Percentiles rank a stretch among this genome's conserved stretches.
These are phyloP conservation scores for Leccinum proliferum DNA, from an alignment of 1,284 basidiomycete species.

Conservation along the genomic window DNA sequence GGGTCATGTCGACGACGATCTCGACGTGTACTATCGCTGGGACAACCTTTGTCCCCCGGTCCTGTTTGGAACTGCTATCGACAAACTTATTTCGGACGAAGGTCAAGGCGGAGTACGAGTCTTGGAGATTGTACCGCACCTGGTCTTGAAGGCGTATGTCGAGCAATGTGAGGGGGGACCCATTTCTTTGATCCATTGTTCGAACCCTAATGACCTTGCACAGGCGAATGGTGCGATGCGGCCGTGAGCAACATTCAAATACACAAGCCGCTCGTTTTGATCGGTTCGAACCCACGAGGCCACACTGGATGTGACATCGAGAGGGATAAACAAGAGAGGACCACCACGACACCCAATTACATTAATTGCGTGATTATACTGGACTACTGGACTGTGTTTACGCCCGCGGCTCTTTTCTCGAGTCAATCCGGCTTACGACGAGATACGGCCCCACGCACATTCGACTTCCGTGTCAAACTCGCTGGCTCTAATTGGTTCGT, in stretches of 20 bases:
- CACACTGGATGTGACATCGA: constrained; percentile 24
- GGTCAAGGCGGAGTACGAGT: too few species aligned
- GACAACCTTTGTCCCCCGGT: too few species aligned
- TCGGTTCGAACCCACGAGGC: constrained; percentile 10
- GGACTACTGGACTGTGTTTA: constrained; percentile 23
- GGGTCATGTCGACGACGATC: too few species aligned
- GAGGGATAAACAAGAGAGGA: constrained; percentile 23
- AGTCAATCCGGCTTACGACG: constrained; percentile 23
- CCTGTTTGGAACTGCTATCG: too few species aligned
- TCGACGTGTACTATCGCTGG: too few species aligned
- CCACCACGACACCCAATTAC: constrained; percentile 21
- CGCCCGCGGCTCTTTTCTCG: constrained; percentile 24
- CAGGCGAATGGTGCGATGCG: constrained; percentile 27
- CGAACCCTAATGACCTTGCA: too few species aligned
- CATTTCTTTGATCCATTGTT: too few species aligned
- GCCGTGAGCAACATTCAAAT: constrained; percentile 20
- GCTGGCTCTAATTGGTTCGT: constrained; percentile 14
- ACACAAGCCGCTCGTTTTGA: constrained; percentile 25
- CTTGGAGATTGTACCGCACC: too few species aligned
- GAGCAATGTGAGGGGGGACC: too few species aligned
- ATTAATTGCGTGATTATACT: constrained; percentile 14
- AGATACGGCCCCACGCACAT: neutral
- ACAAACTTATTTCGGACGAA: too few species aligned
- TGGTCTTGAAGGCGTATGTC: too few species aligned
- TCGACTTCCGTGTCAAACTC: constrained; percentile 22